These are phyloP conservation scores for Lachancea waltii DNA, from an alignment of 805 yeast genomes.

Conservation along the genomic window DNA sequence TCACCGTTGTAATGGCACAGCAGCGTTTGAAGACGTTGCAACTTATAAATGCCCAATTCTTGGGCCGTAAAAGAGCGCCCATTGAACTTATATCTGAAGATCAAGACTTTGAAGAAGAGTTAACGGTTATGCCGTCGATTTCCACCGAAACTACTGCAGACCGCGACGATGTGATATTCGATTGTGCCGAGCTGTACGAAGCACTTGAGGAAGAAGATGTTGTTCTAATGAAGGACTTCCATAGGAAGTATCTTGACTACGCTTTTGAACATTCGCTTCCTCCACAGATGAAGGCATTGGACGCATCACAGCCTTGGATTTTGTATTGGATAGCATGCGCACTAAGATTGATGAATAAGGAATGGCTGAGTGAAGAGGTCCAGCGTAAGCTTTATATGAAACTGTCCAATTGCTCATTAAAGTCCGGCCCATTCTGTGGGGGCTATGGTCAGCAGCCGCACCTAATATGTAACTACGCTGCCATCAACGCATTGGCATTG, in stretches of 20 bases:
- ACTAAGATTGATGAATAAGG: constrained; percentile 35
- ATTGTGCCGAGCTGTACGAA: constrained; percentile 15
- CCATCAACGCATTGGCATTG: constrained; percentile 53
- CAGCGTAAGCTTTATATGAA: constrained; percentile 29
- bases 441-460: constrained; percentile 80
- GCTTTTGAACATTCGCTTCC: constrained; percentile 45
- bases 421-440: constrained; percentile 75
- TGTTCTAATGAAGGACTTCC: constrained; percentile 30
- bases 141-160: constrained; percentile 29
- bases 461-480: constrained; percentile 79
- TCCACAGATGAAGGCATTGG: constrained; percentile 46
- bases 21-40: constrained; percentile 5
- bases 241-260: constrained; percentile 39
- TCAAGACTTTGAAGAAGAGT: constrained; percentile 9
- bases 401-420: constrained; percentile 26
- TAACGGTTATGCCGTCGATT: constrained; percentile 15
- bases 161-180: constrained; percentile 20
- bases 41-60: constrained; percentile 15
- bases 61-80: constrained; percentile 21
- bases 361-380: constrained; percentile 20
- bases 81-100: constrained; percentile 9
- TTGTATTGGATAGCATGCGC: constrained; percentile 76
- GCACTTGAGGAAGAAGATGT: constrained; percentile 1
- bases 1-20: too few species aligned
- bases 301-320: constrained; percentile 92